Evolutionary conservation across 371 early-diverging fungal species (phyloP).

Genomic region (Neoconidiobolus thromboides): DNA sequence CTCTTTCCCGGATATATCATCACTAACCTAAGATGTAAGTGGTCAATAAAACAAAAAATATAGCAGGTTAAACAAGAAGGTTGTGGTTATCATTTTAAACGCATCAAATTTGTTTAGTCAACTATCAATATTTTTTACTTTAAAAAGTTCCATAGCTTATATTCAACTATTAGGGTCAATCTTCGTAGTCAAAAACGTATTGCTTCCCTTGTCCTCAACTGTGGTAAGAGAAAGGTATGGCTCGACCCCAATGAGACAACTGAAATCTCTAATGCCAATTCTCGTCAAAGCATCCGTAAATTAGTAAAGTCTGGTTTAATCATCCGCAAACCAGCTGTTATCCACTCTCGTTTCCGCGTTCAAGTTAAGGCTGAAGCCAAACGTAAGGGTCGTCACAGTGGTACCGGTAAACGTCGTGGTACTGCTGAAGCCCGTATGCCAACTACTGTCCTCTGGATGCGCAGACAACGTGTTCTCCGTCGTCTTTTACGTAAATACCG

Average conservation of each 20-base stretch:
- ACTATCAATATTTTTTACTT: not conserved
- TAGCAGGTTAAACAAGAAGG: too few species aligned
- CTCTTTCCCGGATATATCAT: too few species aligned
- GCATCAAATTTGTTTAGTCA: too few species aligned
- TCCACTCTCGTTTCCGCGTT: slow-evolving; percentile 92
- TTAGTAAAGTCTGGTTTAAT: slow-evolving; percentile 90
- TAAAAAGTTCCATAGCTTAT: not conserved
- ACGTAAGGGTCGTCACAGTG: slow-evolving; percentile 98
- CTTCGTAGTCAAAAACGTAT: slow-evolving; percentile 84
- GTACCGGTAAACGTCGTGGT: slow-evolving; percentile 97
- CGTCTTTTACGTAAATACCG: slow-evolving; percentile 96
- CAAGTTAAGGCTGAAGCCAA: slow-evolving; percentile 87
- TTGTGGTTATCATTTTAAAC: too few species aligned
- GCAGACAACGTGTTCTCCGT: slow-evolving; percentile 97
- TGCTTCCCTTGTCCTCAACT: slow-evolving; percentile 95
- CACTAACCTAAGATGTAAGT: too few species aligned
- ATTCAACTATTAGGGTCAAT: slow-evolving; percentile 38
- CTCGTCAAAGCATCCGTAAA: slow-evolving; percentile 93
- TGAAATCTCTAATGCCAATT: slow-evolving; percentile 94
- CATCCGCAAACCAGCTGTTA: slow-evolving; percentile 86
- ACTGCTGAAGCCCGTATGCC: slow-evolving; percentile 99
- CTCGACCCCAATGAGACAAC: slow-evolving; percentile 96
- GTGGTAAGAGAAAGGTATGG: slow-evolving; percentile 99
- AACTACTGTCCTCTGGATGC: slow-evolving; percentile 95
- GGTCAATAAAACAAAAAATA: too few species aligned